Conservation (phyloP, 371 early-diverging fungal genomes). For the Lichtheimia corymbifera region DNA sequence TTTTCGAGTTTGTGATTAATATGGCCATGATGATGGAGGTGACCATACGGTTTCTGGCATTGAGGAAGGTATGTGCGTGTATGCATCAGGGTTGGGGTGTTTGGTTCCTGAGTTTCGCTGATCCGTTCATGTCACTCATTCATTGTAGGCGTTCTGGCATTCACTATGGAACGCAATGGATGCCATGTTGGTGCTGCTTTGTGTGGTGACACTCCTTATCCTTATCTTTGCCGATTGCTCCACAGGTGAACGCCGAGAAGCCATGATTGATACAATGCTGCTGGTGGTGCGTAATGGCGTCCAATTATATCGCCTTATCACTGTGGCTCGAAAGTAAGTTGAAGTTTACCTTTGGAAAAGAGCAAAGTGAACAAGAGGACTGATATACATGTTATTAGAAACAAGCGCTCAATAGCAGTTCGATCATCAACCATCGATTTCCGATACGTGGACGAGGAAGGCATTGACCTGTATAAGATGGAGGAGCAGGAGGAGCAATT, state of each 20-base stretch:
- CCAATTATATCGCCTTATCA: not conserved
- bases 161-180: not conserved
- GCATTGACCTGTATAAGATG: not conserved
- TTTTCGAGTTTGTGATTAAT: not conserved
- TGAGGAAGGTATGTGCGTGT: not conserved
- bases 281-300: not conserved
- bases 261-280: not conserved
- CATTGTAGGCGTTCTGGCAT: not conserved
- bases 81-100: not conserved
- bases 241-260: not conserved
- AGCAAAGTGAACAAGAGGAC: too few relatives aligned
- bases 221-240: not conserved
- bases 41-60: not conserved
- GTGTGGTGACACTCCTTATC: not conserved
- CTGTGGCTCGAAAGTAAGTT: slow-evolving; percentile 1
- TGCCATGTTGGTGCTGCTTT: not conserved
- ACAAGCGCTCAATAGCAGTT: not conserved
- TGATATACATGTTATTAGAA: not conserved
- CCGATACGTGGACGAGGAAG: not conserved
- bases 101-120: not conserved
- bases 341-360: not conserved
- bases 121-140: not conserved
- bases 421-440: not conserved
- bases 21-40: slow-evolving; percentile 1
- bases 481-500: slow-evolving; percentile 1